These are phyloP conservation scores for Neurospora crassa DNA, from an alignment of 2,329 filamentous ascomycete genomes.

Conservation along the genomic window DNA sequence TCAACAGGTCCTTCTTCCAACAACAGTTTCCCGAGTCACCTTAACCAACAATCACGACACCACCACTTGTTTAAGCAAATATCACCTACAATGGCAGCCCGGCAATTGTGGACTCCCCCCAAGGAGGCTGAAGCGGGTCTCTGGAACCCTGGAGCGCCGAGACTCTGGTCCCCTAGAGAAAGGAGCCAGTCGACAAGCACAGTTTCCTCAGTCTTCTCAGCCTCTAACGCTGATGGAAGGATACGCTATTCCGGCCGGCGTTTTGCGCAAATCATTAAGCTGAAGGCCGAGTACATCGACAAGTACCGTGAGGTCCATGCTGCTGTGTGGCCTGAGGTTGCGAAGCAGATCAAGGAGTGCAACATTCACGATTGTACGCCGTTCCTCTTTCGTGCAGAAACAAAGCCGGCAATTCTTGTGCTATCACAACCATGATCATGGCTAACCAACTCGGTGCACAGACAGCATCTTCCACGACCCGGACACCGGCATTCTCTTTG, in stretches of 20 bases:
- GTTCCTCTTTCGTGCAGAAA: neutral
- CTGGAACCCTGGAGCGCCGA: neutral
- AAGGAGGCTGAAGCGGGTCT: neutral
- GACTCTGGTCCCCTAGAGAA: neutral
- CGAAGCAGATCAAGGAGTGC: slow-evolving; percentile 65
- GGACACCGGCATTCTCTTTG: slow-evolving; percentile 55
- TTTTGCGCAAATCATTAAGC: slow-evolving; percentile 62
- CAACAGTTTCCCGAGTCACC: neutral
- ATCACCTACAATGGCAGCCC: neutral
- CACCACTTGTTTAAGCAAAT: neutral
- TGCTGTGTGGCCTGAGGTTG: slow-evolving; percentile 67
- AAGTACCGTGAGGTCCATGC: slow-evolving; percentile 68
- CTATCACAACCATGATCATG: neutral
- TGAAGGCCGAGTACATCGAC: slow-evolving; percentile 55
- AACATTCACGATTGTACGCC: slow-evolving; percentile 62
- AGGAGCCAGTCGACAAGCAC: neutral
- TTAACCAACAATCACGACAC: neutral
- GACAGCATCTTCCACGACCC: slow-evolving; percentile 68
- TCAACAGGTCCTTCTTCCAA: neutral
- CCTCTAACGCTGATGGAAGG: neutral
- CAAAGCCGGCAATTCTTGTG: neutral
- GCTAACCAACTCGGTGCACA: slow-evolving; percentile 21
- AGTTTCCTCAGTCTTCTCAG: neutral
- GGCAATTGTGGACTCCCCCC: neutral
- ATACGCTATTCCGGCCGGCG: slow-evolving; percentile 36